phyloP scores from a whole-genome alignment of 2,329 filamentous ascomycete genomes.

The Colletotrichum sp. region DNA sequence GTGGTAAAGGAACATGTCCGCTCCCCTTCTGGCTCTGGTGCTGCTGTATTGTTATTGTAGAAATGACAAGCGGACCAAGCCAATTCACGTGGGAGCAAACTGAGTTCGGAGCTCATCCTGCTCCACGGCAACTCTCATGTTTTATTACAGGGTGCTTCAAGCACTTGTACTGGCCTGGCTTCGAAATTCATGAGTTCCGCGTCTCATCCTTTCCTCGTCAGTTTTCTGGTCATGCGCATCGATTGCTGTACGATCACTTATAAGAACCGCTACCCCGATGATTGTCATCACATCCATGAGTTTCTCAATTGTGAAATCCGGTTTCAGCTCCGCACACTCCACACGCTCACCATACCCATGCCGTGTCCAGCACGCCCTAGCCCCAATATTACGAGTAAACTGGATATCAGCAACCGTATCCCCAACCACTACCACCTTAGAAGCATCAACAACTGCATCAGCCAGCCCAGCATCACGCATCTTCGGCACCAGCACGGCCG shows the following conservation, averaged over 20 bases:
- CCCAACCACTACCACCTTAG: conserved; percentile 19
- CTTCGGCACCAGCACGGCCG: neutral
- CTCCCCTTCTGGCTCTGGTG: no score
- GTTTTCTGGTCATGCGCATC: no score
- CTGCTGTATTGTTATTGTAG: no score
- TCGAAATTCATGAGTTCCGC: no score
- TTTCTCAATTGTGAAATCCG: neutral
- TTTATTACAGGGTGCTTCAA: no score
- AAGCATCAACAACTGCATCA: neutral
- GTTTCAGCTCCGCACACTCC: neutral
- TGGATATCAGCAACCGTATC: conserved; percentile 20
- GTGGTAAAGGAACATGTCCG: rapidly evolving
- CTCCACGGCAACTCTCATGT: no score
- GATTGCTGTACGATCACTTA: neutral
- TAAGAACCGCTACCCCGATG: neutral
- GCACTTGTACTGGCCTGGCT: no score
- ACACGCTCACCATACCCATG: neutral
- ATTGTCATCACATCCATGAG: neutral
- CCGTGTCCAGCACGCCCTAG: conserved; percentile 15
- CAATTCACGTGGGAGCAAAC: no score
- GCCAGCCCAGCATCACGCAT: neutral
- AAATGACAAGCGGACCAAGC: no score
- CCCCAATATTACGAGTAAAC: conserved; percentile 21
- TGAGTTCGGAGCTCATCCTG: no score
- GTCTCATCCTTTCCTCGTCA: no score